Percentiles rank a stretch among this genome's conserved stretches.
These are phyloP conservation scores for Coemansia sp. DNA, from an alignment of 192 early-diverging fungal species.

Conservation along the genomic window DNA sequence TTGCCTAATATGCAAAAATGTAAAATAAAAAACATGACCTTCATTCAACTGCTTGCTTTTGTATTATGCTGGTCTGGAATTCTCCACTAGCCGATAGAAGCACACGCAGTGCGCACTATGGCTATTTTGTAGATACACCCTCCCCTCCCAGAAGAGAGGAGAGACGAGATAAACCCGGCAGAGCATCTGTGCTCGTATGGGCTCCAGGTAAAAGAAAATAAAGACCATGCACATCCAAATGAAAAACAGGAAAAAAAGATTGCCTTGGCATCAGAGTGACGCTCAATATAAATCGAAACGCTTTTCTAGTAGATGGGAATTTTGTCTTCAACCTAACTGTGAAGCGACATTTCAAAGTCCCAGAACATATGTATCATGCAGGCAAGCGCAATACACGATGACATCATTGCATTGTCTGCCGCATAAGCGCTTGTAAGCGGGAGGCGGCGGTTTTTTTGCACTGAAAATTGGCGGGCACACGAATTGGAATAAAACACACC, in stretches of 20 bases:
- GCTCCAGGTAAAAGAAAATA: too few relatives aligned
- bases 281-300: neutral
- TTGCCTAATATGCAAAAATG: neutral
- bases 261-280: neutral
- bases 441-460: neutral
- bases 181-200: too few relatives aligned
- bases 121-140: too few relatives aligned
- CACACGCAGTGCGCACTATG: too few relatives aligned
- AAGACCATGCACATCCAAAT: neutral
- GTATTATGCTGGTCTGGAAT: neutral
- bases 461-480: neutral
- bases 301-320: too few relatives aligned
- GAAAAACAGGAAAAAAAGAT: neutral
- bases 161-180: too few relatives aligned
- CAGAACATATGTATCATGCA: too few relatives aligned
- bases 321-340: too few relatives aligned
- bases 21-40: neutral
- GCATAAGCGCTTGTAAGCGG: neutral
- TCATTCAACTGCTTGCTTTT: neutral
- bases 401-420: conserved; percentile 5
- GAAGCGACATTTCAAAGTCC: too few relatives aligned
- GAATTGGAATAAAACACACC: too few relatives aligned
- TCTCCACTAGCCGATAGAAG: neutral
- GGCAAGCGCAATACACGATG: conserved; percentile 2
- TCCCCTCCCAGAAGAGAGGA: too few relatives aligned